Evolutionary conservation across 257 asterid genomes (phyloP), one percentile per base, ranked within the genome.

Genomic region (Nicotiana obtusifolia): DNA sequence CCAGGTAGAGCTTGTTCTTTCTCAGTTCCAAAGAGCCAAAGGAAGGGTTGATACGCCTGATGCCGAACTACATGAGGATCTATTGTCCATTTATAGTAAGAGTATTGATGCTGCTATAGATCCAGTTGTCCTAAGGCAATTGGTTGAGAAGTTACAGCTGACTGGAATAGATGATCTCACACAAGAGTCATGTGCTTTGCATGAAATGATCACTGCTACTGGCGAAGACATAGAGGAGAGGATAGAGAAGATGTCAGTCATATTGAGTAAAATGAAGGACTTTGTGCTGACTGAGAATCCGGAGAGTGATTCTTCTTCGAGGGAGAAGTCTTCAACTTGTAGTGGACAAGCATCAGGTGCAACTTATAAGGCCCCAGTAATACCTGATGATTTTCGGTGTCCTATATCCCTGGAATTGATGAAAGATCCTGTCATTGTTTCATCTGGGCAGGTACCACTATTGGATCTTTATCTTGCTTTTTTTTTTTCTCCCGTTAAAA

Each of bases 331-430:
- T 81, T 84, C 89, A 75, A 87, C 90, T 82, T 82, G 91, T 62
- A 87, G 87, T 81, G 93, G 90, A 64, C 92, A 88, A 84, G 53
- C 84, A 64, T 83, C 87, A 3, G 91, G 87, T 62, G 90, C 84
- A 84, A 84, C 81, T 82, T 88, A 78, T 75, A 94, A 82, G 82
- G 81, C 89, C 88, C 92, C 92, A 84, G 88, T 88, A 83, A 89
- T 94, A 84, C 99, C 99, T 4, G 98, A 94, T 80, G 99, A 96
- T 87, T 96, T 96, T 77, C 98, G 99, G 7, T 96, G 99, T 77
- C 98, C 99, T 66, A 92, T 94, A 84, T 96, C 98, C 57, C 88
- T 94, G 77, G 99, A 96, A 90, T 88, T 96, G 86, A 94, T 96
- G 98, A 87, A 82, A 84, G 99, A 96, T 87, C 99, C 99, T 52